Evolutionary conservation across 2,329 filamentous ascomycete genomes (phyloP), one percentile per base, ranked within the genome.

Genomic region (Orbilia brochopaga): DNA sequence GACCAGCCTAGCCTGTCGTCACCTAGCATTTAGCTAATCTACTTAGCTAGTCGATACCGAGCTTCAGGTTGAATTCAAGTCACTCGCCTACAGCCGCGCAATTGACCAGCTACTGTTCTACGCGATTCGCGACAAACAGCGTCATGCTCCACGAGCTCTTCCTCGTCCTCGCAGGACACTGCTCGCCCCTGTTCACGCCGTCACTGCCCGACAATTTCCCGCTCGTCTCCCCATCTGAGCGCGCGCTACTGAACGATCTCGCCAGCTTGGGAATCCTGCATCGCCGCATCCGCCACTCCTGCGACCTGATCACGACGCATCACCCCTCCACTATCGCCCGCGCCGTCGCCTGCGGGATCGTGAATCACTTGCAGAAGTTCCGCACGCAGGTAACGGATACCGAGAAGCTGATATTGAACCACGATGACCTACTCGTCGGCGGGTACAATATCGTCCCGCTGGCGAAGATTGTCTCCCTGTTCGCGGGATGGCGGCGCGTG

Each of bases 71-170:
- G n/a, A n/a, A n/a, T n/a, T n/a, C n/a, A n/a, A n/a, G n/a, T n/a
- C n/a, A n/a, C n/a, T n/a, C n/a, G n/a, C n/a, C n/a, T n/a, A n/a
- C n/a, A n/a, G n/a, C n/a, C n/a, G n/a, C n/a, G 5, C 40, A 17
- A 15, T 15, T 13, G 13, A 42, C 11, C n/a, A 15, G 37, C 37
- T 4, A 17, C 37, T 15, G 37, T 13, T 6, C 13, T 17, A 42
- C 37, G 37, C n/a, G 11, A 17, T 17, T 6, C 37, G 37, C n/a
- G 11, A 17, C 37, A 42, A 42, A 17, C 37, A 42, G 15, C 69
- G 74, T 21, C 75, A 99, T 99, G 94, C 90, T 99, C 80, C 94
- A 97, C 86, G 94, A 99, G 84, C 91, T 99, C 82, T 87, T 97
- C 80, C 88, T 99, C 80, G 93, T 92, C 80, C 88, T 97, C 80